Evolutionary conservation across 2,329 filamentous ascomycete species (phyloP).

Genomic region (Trichophaea hybrida): DNA sequence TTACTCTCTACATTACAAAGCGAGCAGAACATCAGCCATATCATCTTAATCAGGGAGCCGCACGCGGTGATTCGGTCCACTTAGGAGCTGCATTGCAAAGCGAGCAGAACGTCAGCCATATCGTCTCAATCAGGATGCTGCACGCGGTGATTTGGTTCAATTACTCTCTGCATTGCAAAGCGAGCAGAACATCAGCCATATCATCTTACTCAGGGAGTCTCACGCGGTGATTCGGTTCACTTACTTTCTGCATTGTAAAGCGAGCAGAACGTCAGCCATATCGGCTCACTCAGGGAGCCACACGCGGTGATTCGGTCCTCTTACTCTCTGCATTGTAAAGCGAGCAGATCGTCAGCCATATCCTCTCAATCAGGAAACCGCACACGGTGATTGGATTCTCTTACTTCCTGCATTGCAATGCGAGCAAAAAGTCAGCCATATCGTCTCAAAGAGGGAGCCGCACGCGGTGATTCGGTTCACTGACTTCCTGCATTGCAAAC

Average conservation of each 20-base stretch:
- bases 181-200: too few relatives aligned
- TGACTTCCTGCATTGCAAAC: not conserved
- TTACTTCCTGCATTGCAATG: not conserved
- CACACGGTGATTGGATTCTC: not conserved
- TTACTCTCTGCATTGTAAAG: not conserved
- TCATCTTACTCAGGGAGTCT: not conserved
- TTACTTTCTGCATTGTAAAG: not conserved
- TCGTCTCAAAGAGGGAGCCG: not conserved
- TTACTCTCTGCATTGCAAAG: too few relatives aligned
- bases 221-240: not conserved
- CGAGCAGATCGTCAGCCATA: not conserved
- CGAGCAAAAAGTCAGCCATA: not conserved
- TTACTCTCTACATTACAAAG: not conserved
- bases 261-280: not conserved
- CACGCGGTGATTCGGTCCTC: not conserved
- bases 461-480: not conserved
- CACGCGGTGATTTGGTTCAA: not conserved
- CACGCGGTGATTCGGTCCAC: too few relatives aligned
- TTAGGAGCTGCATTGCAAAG: not conserved
- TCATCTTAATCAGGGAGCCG: too few relatives aligned
- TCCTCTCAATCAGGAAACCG: too few relatives aligned
- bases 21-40: not conserved
- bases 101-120: not conserved
- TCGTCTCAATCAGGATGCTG: not conserved
- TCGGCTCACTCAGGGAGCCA: not conserved